Evolutionary conservation across 1,284 basidiomycete species (phyloP), one percentile per base, ranked within the genome.

Genomic region (Gymnopus androsaceus): DNA sequence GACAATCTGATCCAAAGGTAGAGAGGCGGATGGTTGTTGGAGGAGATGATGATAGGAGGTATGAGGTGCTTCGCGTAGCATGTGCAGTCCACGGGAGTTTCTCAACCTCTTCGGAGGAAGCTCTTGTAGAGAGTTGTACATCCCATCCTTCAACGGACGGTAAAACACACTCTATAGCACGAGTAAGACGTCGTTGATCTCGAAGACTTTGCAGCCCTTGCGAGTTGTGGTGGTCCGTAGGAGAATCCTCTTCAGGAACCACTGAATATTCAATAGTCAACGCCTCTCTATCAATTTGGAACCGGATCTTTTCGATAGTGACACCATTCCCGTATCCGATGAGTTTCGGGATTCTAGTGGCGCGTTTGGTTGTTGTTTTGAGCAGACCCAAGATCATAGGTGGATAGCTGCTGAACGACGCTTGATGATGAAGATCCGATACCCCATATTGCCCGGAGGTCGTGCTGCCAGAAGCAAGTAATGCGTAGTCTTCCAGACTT

Each of bases 391-490:
- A 73, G 30, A 92, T 79, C 80, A 96, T 89, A 2, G n/a, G 88
- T 85, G 14, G 88, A 87, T 1, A 97, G 79, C 61, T 95, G 92
- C 62, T 90, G 87, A 58, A 72, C 78, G 30, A 87, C 63, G 51
- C 75, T 77, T 38, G 78, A 74, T 8, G 78, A 74, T 8, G 78
- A 76, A 0, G 84, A 83, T 7, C 84, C 84, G 11, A 94, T 82
- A 40, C 85, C 89, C 92, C 93, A 96, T 12, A 93, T 73, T 0
- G 93, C 85, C 59, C 90, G 88, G n/a, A 98, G 83, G 71, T 97
- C 91, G 75, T 98, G 96, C 64, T 95, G 92, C 92, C 94, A 98
- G 69, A 96, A 96, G 65, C 91, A 93, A 1, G 92, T 95, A 56
- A 97, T 83, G 21, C 90, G 85, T 23, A 94, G 72, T 58, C 74